A percentile compares a stretch with the other conserved stretches of the same genome.
These are phyloP conservation scores for Paratinospora sagittata DNA, from an alignment of 164 flowering plant species.

Conservation along the genomic window DNA sequence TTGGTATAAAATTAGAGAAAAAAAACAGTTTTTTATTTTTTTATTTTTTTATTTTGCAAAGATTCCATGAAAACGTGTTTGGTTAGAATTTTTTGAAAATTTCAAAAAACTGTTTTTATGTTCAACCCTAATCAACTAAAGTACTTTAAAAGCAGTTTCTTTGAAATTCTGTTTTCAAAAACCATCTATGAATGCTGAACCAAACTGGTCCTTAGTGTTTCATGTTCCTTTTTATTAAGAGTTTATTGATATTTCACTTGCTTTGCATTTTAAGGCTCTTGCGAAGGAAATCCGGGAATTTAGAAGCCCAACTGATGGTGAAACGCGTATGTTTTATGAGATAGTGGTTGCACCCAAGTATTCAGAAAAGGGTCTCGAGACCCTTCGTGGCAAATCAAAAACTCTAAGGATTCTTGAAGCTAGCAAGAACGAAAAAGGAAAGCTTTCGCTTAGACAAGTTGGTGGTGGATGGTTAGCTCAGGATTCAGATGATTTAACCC, in stretches of 20 bases:
- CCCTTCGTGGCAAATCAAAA: conserved; percentile 90
- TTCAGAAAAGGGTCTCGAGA: conserved; percentile 74
- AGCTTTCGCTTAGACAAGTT: conserved; percentile 89
- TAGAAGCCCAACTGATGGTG: conserved; percentile 97
- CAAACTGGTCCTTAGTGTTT: no score
- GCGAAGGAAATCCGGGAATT: conserved; percentile 92
- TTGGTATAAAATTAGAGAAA: no score
- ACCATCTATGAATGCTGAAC: no score
- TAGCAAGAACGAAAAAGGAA: conserved; percentile 63
- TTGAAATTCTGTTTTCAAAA: no score
- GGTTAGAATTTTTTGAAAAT: no score
- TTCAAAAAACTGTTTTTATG: no score
- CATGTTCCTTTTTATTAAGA: neutral
- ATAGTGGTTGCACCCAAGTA: conserved; percentile 97
- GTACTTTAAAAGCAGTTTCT: no score
- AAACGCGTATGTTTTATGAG: conserved; percentile 98
- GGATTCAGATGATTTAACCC: conserved; percentile 83
- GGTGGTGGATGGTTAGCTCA: conserved; percentile 98
- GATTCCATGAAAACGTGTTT: no score
- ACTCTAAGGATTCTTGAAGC: conserved; percentile 91
- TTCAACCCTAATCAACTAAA: no score
- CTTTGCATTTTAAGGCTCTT: conserved; percentile 45
- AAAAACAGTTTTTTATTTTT: no score
- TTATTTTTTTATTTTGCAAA: no score
- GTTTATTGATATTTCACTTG: neutral